Conservation (phyloP, 2,329 filamentous ascomycete genomes). For the Penicillium sp. region DNA sequence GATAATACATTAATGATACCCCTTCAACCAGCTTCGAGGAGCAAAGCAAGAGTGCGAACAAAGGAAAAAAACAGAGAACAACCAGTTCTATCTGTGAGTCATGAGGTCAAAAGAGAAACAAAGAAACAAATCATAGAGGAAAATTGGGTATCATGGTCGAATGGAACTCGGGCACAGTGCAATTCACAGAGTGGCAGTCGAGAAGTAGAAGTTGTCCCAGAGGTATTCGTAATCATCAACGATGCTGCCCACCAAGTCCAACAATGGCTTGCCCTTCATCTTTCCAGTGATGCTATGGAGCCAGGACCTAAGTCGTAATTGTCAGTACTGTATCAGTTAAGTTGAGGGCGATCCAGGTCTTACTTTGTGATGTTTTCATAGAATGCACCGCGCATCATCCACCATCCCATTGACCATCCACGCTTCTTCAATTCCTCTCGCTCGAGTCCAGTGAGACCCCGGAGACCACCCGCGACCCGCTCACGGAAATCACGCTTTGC, state of each 20-base stretch:
- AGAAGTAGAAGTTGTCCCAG: slow-evolving; percentile 98
- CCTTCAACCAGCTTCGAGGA: slow-evolving; percentile 9
- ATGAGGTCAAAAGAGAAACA: slow-evolving; percentile 8
- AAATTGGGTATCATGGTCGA: slow-evolving; percentile 25
- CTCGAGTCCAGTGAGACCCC: slow-evolving; percentile 80
- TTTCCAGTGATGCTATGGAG: slow-evolving; percentile 70
- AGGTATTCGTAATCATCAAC: slow-evolving; percentile 96
- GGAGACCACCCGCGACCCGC: slow-evolving; percentile 67
- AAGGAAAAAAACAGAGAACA: slow-evolving; percentile 14
- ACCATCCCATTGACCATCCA: slow-evolving; percentile 91
- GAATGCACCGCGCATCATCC: slow-evolving; percentile 93
- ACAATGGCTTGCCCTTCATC: slow-evolving; percentile 71
- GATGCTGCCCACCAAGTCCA: slow-evolving; percentile 79
- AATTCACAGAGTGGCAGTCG: slow-evolving; percentile 56
- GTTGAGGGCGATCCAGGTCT: slow-evolving; percentile 22
- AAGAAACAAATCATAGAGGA: slow-evolving; percentile 11
- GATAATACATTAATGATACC: slow-evolving; percentile 31
- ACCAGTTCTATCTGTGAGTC: slow-evolving; percentile 3
- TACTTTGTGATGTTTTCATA: slow-evolving; percentile 85
- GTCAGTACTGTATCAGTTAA: slow-evolving; percentile 24
- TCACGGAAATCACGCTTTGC: slow-evolving; percentile 66
- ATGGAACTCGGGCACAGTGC: slow-evolving; percentile 4
- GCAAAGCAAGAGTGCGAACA: slow-evolving; percentile 14
- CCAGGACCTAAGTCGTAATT: slow-evolving; percentile 48
- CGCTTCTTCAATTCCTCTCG: slow-evolving; percentile 85